A percentile compares a stretch with the other conserved stretches of the same genome.
Conservation (phyloP, 2,329 filamentous ascomycete genomes). For the Fonsecaea pedrosoi region DNA sequence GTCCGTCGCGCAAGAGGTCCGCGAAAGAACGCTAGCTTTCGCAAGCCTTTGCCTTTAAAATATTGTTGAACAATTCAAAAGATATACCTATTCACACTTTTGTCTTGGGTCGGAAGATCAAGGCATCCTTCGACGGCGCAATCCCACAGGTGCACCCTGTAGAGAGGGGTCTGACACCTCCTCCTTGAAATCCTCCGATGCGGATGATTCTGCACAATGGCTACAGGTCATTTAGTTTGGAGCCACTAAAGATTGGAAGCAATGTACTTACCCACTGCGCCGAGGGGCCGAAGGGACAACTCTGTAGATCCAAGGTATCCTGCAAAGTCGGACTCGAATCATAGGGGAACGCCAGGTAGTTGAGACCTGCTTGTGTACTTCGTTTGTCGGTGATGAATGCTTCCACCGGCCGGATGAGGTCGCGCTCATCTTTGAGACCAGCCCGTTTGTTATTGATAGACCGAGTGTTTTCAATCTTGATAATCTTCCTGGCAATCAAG, state of each 20-base stretch:
- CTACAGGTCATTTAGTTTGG: slow-evolving; percentile 9
- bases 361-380: slow-evolving; percentile 20
- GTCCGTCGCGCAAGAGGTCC: background rate
- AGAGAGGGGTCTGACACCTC: slow-evolving; percentile 15
- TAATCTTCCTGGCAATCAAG: slow-evolving; percentile 31
- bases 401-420: slow-evolving; percentile 31
- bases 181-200: slow-evolving; percentile 32
- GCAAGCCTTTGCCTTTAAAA: slow-evolving; percentile 8
- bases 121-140: slow-evolving; percentile 2
- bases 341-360: slow-evolving; percentile 26
- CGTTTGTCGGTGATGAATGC: slow-evolving; percentile 27
- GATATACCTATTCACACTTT: slow-evolving; percentile 3
- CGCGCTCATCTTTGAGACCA: slow-evolving; percentile 19
- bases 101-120: slow-evolving; percentile 17
- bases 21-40: background rate
- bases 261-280: slow-evolving; percentile 24
- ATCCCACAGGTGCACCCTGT: slow-evolving; percentile 19
- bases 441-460: slow-evolving; percentile 18
- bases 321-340: slow-evolving; percentile 20
- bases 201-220: slow-evolving; percentile 29
- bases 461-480: slow-evolving; percentile 27
- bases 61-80: background rate
- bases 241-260: background rate
- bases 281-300: slow-evolving; percentile 16
- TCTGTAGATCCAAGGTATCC: slow-evolving; percentile 26